phyloP scores from a whole-genome alignment of 2,329 filamentous ascomycete species.

The Camptophora hylomeconis region DNA sequence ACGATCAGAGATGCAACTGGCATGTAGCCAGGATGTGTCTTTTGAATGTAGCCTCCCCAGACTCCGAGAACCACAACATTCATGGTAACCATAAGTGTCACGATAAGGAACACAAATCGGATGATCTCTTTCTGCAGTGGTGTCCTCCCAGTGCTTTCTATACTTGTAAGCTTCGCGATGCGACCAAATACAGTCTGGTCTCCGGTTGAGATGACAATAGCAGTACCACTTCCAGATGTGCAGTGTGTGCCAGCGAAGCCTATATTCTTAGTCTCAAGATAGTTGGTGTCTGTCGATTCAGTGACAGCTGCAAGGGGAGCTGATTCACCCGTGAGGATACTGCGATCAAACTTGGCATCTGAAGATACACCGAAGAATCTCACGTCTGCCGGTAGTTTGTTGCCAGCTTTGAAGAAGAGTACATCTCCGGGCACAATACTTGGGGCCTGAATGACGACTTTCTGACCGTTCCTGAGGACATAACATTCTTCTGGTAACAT shows the following conservation, averaged over 20 bases:
- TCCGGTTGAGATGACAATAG: constrained; percentile 57
- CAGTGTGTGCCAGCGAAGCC: constrained; percentile 71
- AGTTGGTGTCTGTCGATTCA: constrained; percentile 58
- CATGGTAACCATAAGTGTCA: constrained; percentile 43
- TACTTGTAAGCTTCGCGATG: constrained; percentile 58
- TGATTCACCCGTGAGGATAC: constrained; percentile 60
- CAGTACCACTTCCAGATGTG: constrained; percentile 52
- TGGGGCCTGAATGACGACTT: constrained; percentile 36
- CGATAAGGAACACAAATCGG: constrained; percentile 59
- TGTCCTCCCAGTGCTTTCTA: constrained; percentile 54
- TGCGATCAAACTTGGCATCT: constrained; percentile 60
- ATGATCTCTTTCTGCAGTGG: constrained; percentile 60
- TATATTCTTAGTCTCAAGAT: constrained; percentile 63
- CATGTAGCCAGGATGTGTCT: constrained; percentile 56
- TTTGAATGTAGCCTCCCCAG: constrained; percentile 60
- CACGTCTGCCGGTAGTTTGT: constrained; percentile 62
- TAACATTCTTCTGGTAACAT: constrained; percentile 66
- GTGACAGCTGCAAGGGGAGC: constrained; percentile 50
- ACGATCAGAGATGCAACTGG: constrained; percentile 60
- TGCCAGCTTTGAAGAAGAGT: constrained; percentile 54
- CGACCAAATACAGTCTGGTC: constrained; percentile 63
- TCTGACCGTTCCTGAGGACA: constrained; percentile 46
- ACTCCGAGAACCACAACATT: constrained; percentile 47
- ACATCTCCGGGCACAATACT: constrained; percentile 63
- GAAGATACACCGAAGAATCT: constrained; percentile 55